Evolutionary conservation across 768 basidiomycete species (phyloP).

Genomic region (Pholiota microspora): DNA sequence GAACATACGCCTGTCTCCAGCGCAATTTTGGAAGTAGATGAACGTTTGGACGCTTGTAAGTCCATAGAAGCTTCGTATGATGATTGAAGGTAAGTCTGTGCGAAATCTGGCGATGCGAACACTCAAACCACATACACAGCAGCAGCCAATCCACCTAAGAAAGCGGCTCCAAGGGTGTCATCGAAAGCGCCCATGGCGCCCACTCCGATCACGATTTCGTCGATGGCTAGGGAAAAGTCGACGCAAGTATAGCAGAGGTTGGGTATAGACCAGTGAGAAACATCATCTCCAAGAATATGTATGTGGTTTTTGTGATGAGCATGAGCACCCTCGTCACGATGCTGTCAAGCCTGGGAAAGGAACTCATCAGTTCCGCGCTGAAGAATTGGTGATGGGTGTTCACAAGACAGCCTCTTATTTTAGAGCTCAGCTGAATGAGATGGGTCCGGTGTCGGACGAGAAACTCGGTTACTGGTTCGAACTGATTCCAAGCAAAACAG

Average conservation of each 20-base stretch:
- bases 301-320: not conserved
- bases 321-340: not conserved
- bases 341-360: not conserved
- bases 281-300: not conserved
- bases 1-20: slow-evolving; percentile 12
- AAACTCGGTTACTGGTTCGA: not conserved
- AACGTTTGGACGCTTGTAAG: slow-evolving; percentile 22
- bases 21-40: slow-evolving; percentile 15
- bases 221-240: not conserved
- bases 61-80: slow-evolving; percentile 15
- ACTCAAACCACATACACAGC: slow-evolving; percentile 7
- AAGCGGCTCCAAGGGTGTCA: slow-evolving; percentile 16
- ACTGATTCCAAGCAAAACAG: not conserved
- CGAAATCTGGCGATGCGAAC: not conserved
- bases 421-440: not conserved
- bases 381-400: no score
- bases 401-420: not conserved
- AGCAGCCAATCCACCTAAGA: slow-evolving; percentile 14
- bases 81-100: not conserved
- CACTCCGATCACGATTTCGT: not conserved
- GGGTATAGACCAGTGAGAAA: not conserved
- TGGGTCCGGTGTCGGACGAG: not conserved
- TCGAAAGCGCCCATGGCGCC: slow-evolving; percentile 9
- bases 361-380: not conserved
- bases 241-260: not conserved